These are phyloP conservation scores for Kuraishia floccosa DNA, from an alignment of 805 yeast species.

Conservation along the genomic window DNA sequence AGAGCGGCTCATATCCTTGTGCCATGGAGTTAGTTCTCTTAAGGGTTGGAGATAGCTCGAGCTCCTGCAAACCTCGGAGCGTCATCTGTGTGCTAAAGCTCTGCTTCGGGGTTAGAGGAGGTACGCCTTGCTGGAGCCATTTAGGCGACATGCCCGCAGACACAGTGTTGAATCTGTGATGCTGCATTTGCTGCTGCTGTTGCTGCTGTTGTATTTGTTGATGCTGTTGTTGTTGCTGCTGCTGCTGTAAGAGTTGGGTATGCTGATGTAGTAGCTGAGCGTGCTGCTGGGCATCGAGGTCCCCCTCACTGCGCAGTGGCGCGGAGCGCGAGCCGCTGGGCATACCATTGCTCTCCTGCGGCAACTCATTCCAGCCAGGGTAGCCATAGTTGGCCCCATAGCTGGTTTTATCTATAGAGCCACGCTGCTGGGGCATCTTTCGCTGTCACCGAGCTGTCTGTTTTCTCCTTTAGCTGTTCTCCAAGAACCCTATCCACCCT, in stretches of 20 bases:
- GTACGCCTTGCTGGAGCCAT: background rate
- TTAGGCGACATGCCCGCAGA: background rate
- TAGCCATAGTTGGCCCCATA: too few relatives aligned
- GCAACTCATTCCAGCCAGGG: too few relatives aligned
- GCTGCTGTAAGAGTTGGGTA: background rate
- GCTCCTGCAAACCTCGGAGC: slow-evolving; percentile 2
- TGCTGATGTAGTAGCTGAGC: background rate
- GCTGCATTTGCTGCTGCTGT: slow-evolving; percentile 4
- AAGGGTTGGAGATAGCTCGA: slow-evolving; percentile 2
- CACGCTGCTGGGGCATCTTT: too few relatives aligned
- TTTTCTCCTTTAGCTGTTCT: too few relatives aligned
- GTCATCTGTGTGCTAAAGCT: slow-evolving; percentile 1
- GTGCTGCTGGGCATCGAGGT: slow-evolving; percentile 1
- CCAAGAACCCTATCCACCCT: too few relatives aligned
- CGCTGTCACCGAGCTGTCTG: too few relatives aligned
- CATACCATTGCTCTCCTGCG: too few relatives aligned
- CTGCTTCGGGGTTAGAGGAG: slow-evolving; percentile 1
- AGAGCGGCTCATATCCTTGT: too few relatives aligned
- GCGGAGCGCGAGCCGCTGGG: too few relatives aligned
- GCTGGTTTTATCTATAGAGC: too few relatives aligned
- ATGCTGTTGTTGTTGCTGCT: slow-evolving; percentile 4
- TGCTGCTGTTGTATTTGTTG: slow-evolving; percentile 3
- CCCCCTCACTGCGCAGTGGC: too few relatives aligned
- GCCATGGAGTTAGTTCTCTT: too few relatives aligned
- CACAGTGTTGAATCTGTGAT: background rate